These are phyloP conservation scores for Fusarium azukiicola DNA, from an alignment of 2,329 filamentous ascomycete genomes.

Conservation along the genomic window DNA sequence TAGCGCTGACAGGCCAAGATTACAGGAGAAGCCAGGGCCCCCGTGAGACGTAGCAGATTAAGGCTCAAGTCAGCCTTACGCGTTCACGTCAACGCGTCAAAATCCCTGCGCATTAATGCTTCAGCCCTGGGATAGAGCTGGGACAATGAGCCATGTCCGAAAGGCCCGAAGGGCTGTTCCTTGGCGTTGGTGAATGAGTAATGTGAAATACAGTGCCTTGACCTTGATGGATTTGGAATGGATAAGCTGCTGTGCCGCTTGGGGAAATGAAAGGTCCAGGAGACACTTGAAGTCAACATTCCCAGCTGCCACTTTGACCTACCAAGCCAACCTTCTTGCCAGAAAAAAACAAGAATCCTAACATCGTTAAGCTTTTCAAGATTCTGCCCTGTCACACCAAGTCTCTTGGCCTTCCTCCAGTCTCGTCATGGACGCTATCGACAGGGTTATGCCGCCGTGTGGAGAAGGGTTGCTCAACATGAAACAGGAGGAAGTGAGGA, in stretches of 20 bases:
- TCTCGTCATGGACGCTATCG: background rate
- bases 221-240: background rate
- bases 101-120: background rate
- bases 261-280: background rate
- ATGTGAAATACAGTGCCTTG: background rate
- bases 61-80: slow-evolving; percentile 16
- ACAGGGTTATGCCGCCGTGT: background rate
- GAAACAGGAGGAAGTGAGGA: slow-evolving; percentile 13
- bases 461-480: slow-evolving; percentile 12
- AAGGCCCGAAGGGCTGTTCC: background rate
- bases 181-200: background rate
- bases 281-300: background rate
- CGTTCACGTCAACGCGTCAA: background rate
- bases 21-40: background rate
- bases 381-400: background rate
- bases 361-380: background rate
- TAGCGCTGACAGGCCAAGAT: slow-evolving; percentile 10
- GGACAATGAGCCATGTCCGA: background rate
- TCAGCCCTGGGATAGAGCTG: background rate
- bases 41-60: slow-evolving; percentile 2
- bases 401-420: background rate
- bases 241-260: background rate
- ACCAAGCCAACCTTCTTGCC: background rate
- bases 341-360: no score
- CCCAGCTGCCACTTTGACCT: no score